Conservation (phyloP, 2,329 filamentous ascomycete species). For the Fusarium nygamai region DNA sequence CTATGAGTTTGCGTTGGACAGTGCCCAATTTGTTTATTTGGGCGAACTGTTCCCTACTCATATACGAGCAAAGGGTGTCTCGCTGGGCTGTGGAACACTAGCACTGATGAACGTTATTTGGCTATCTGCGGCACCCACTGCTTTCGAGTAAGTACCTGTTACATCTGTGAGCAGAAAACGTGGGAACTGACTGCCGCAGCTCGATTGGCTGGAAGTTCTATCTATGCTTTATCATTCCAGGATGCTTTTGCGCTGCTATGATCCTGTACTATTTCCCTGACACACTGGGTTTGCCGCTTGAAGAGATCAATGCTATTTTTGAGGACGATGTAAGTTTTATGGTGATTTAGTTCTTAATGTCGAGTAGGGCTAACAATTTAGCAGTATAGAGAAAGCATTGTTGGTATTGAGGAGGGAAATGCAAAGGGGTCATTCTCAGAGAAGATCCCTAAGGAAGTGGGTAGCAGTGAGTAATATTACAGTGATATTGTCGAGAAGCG, state of each 20-base stretch:
- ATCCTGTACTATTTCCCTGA: not conserved
- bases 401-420: not conserved
- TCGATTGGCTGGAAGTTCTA: not conserved
- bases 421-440: not conserved
- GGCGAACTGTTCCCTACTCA: not conserved
- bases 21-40: not conserved
- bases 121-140: not conserved
- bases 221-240: not conserved
- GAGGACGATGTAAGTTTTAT: not conserved
- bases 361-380: not conserved
- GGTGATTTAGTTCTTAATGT: accelerated
- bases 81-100: not conserved
- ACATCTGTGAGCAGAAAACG: accelerated
- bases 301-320: not conserved
- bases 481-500: not conserved
- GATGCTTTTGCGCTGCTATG: not conserved
- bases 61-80: not conserved
- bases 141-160: not conserved
- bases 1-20: not conserved
- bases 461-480: not conserved
- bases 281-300: not conserved
- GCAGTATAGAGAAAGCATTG: not conserved
- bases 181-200: not conserved
- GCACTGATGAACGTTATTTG: not conserved
- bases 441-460: not conserved